Evolutionary conservation across 2,329 filamentous ascomycete genomes (phyloP), one percentile per base, ranked within the genome.

Genomic region (Dryadomyces quercivorus): DNA sequence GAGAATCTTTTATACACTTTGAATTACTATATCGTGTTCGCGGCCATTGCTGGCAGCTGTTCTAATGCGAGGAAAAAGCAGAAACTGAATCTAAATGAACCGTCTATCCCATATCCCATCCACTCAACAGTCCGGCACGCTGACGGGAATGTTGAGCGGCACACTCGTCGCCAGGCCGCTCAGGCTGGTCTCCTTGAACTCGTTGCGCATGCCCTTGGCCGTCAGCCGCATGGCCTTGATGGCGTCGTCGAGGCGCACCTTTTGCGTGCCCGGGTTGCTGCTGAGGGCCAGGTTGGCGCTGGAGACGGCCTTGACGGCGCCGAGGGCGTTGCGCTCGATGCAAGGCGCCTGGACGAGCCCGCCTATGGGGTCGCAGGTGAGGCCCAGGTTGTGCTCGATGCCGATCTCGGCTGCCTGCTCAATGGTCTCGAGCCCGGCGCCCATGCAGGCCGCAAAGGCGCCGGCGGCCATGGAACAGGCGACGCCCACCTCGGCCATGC

Each of bases 401-500:
- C 74, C 74, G 53, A 76, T 76, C 61, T 76, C 74, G 2, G 74
- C 74, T 0, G 74, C 74, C 61, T 76, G 73, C 61, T 75, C 73
- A 46, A 76, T 72, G 1, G 70, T 72, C 63, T 75, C 73, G 0
- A 72, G 73, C 18, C 66, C 69, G n/a, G 73, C 74, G 20, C 74
- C 74, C 72, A 76, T 75, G 58, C 73, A 75, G 0, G 74, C 74
- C 0, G 74, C 73, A 52, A 76, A 76, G 0, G 73, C 74, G 0
- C 71, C 74, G 0, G 74, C 74, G 0, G 74, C 74, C 74, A 76
- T 76, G 22, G 72, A 74, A 58, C 74, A 76, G 2, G 74, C 74
- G 0, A 76, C 74, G 26, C 74, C 74, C 0, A 76, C 74, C 58
- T 76, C 74, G n/a, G 74, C 74, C 74, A 76, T 76, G 63, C 74